Base-by-base conservation (phyloP, 805 yeast species). In the Metschnikowia vanudenii region DNA sequence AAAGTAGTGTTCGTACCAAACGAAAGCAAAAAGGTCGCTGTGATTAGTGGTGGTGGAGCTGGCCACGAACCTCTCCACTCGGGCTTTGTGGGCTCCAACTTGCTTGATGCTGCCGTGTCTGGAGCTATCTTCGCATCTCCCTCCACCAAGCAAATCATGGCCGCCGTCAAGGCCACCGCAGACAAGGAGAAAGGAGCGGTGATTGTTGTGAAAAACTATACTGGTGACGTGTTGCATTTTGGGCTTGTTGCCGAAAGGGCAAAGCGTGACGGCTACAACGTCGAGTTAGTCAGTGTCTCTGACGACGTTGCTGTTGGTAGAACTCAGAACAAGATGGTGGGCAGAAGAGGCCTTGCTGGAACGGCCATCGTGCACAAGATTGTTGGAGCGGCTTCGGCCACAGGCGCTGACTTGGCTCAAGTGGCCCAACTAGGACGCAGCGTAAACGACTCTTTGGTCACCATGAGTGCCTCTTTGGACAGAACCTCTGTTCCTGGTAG, bases 11-110 rank as follows among this genome's bases (percentile, higher is more conserved):
- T 67, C 62, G 68, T 72, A 49, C 69, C 75, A 16, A 59, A 70
- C n/a, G 59, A 63, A 37, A 57, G 63, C 16, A 38, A 54, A n/a
- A 85, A 87, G 58, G 85, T 90, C 37, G 78, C 88, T 5, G 59
- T 91, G 41, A 69, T 91, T 22, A 82, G 96, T 29, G 97, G 97
- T 49, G 98, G 98, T 46, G 97, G 97, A 22, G 82, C 91, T 12
- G 98, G 98, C 39, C 98, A 91, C 61, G 98, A 91, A 66, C 97
- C 97, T 20, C 75, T 90, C 3, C 97, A 92, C 60, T 91, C 88
- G 8, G 97, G 96, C 0, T 91, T 82, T 63, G 90, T 91, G 18
- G 97, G 97, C 11, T 75, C 80, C 12, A 95, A 95, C 41, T 69
- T 85, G 55, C 65, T 91, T 34, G 88, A 87, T 54, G 95, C 84